Evolutionary conservation across 2,329 filamentous ascomycete genomes (phyloP), one percentile per base, ranked within the genome.

Genomic region (Xylariaceae sp.): DNA sequence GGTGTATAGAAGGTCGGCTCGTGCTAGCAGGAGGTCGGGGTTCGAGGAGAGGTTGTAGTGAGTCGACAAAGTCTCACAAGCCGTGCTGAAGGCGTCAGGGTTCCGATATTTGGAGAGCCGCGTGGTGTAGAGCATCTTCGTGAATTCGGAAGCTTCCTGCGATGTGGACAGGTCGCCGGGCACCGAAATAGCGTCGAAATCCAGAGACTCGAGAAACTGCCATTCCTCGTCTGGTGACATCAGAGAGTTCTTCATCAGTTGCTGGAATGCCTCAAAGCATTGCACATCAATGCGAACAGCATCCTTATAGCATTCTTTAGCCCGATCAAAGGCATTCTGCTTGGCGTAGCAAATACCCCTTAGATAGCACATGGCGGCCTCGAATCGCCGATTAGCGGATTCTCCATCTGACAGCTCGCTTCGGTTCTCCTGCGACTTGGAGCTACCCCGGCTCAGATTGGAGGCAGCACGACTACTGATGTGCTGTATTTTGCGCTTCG

Each of bases 231-330:
- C 87, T 0, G 92, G 92, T 52, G 85, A 85, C 84, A 99, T 89
- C 62, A 99, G 81, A 17, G 90, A 90, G 76, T 99, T 99, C 76
- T 92, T 91, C 87, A 97, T 97, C 57, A 99, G 83, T 77, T 97
- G 92, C 68, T 97, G 92, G 71, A 99, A 97, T 0, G 94, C 94
- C 75, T 99, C 94, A 71, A 96, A 97, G 75, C 94, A 99, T 73
- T 96, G 92, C 2, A 97, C 92, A 71, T 99, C 94, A 70, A 99
- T 97, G 62, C 90, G 86, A 51, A 97, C 92, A 1, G 94, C 94
- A 69, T 96, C 91, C 77, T 97, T 97, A 81, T 97, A 99, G 77
- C 94, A 97, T 69, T 97, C 92, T 73, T 97, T 97, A 55, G 94
- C 94, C 39, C 92, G 87, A 73, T 99, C 94, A 69, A 97, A 97